Conservation (phyloP, 805 yeast genomes). For the Metschnikowia continentalis region DNA sequence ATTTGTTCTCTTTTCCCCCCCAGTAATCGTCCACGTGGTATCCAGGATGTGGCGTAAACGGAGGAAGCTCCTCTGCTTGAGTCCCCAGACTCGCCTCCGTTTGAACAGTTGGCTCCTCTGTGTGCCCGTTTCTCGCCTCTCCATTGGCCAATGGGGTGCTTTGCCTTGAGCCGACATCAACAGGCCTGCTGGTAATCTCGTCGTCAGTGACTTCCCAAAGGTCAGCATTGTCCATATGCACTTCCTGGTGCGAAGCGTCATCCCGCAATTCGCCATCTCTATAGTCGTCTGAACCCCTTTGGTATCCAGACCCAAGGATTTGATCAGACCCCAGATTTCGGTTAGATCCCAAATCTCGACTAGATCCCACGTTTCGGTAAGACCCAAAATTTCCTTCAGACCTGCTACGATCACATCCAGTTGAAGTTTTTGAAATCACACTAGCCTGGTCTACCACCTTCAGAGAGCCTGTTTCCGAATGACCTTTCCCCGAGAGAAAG, state of each 20-base stretch:
- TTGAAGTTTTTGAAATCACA: no score
- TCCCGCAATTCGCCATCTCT: not conserved
- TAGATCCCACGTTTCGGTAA: no score
- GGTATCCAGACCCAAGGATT: no score
- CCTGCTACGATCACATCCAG: no score
- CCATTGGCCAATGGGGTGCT: not conserved
- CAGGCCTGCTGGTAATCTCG: constrained; percentile 1
- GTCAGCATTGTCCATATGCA: not conserved
- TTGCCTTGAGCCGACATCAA: not conserved
- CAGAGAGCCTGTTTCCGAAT: not conserved
- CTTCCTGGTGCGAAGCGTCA: not conserved
- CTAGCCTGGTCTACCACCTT: not conserved
- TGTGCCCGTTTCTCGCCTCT: not conserved
- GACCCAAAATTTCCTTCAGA: no score
- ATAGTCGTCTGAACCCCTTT: not conserved
- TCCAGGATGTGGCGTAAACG: constrained; percentile 45
- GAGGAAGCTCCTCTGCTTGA: constrained; percentile 29
- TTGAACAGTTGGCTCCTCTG: not conserved
- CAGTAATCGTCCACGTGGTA: constrained; percentile 45
- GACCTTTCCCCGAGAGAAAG: not conserved
- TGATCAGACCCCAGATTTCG: no score
- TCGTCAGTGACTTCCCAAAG: constrained; percentile 1
- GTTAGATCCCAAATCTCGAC: no score
- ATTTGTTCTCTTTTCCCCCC: constrained; percentile 29
- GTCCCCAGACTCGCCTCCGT: not conserved